Evolutionary conservation across 495 filamentous ascomycete genomes (phyloP), one percentile per base, ranked within the genome.

Genomic region (Chaetomium tenue): DNA sequence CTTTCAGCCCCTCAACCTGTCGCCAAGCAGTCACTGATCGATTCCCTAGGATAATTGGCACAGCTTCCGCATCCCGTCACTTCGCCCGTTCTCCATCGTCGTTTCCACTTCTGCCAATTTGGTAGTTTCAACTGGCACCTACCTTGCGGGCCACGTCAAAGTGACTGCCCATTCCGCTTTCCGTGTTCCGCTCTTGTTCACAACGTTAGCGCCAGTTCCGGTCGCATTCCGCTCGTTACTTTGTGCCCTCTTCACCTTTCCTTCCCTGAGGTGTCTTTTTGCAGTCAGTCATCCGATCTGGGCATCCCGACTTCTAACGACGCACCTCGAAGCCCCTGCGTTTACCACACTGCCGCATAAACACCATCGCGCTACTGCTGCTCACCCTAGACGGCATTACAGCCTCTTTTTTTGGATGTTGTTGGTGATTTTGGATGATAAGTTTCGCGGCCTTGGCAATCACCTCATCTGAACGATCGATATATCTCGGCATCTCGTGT

Each of bases 1-100:
- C 60, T 63, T 65, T 66, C 60, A 66, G 63, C 68, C 63, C 68
- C 66, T 66, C 65, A 63, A 59, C 65, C 9, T 33, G 60, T 59
- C 39, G 64, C 60, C 60, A 63, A 63, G 51, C 46, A 50, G 46
- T 50, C 46, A 11, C 18, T 50, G 20, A 25, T 44, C 1, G 25
- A 13, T 39, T 28, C 40, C 40, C 13, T 33, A 28, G 12, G 42
- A 60, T 61, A 44, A 50, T 66, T 56, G 63, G 64, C 60, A 66
- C 64, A 63, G 37, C 65, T 63, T 67, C 60, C 65, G 48, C 58
- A 56, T 67, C 60, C 61, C 33, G 61, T 60, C 56, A 33, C 59
- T 58, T 61, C 37, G 44, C 20, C 60, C 59, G 53, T 59, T 66
- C 51, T 62, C 64, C 53, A 63, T 66, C 46, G 26, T 57, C 47